phyloP scores from a whole-genome alignment of 208 protist genomes.

The Balamuthia mandrillaris region DNA sequence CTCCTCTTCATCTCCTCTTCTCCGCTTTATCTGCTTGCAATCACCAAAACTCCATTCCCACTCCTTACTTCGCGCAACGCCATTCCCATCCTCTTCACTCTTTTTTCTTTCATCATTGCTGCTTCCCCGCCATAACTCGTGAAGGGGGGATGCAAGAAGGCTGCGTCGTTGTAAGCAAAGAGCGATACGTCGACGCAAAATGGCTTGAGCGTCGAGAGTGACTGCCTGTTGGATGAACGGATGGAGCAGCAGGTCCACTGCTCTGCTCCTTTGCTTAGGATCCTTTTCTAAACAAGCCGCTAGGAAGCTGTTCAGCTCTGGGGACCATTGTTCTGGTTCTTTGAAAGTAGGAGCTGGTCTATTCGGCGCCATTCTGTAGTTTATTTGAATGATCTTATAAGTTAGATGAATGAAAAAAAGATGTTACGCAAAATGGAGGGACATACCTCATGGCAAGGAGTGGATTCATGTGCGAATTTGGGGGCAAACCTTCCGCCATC shows the following conservation, averaged over 20 bases:
- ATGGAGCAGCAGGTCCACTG: slow-evolving; percentile 11
- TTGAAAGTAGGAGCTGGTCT: neutral
- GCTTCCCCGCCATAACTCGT: neutral
- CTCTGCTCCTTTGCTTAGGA: neutral
- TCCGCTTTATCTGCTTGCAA: neutral
- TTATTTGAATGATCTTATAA: no score
- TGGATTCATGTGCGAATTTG: neutral
- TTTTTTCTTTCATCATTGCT: neutral
- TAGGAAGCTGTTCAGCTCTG: slow-evolving; percentile 15
- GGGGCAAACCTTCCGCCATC: neutral
- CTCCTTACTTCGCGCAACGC: neutral
- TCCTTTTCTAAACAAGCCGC: slow-evolving; percentile 10
- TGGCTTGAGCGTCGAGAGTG: neutral
- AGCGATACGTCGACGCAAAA: no score
- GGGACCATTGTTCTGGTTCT: neutral
- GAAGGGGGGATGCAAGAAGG: neutral
- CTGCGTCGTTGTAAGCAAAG: neutral
- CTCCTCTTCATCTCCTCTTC: neutral
- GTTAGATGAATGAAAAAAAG: no score
- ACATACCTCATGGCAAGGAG: no score
- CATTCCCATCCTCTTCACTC: neutral
- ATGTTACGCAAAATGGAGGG: no score
- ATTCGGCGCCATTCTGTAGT: neutral
- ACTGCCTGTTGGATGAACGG: slow-evolving; percentile 23
- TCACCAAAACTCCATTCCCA: neutral